These are phyloP conservation scores for Alternaria triticimaculans DNA, from an alignment of 2,329 filamentous ascomycete species.

Conservation along the genomic window DNA sequence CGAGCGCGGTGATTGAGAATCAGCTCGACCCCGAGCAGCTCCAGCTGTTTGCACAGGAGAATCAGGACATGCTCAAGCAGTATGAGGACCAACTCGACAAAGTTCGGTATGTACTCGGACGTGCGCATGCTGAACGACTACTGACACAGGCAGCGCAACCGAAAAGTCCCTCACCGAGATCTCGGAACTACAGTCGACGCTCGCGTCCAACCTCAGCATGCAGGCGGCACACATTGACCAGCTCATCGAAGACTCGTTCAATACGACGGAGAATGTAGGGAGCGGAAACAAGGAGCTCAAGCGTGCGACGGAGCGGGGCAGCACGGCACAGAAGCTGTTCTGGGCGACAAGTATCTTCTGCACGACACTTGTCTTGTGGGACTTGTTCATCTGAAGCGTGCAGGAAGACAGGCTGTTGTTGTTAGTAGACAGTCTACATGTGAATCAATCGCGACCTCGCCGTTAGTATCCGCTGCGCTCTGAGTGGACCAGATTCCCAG, in stretches of 20 bases:
- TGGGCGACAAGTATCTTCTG: conserved; percentile 56
- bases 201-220: conserved; percentile 82
- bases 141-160: conserved; percentile 67
- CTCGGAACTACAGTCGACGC: conserved; percentile 85
- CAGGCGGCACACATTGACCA: conserved; percentile 91
- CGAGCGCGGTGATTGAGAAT: conserved; percentile 53
- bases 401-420: neutral
- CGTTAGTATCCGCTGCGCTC: conserved; percentile 11
- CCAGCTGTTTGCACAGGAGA: conserved; percentile 92
- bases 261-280: conserved; percentile 84
- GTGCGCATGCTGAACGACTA: neutral
- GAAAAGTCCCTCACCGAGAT: conserved; percentile 93
- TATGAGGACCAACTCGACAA: conserved; percentile 95
- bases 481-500: conserved; percentile 24
- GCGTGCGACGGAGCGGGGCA: conserved; percentile 68
- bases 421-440: conserved; percentile 14
- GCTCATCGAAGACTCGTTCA: conserved; percentile 80
- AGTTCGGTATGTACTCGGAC: conserved; percentile 72
- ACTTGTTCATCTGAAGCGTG: conserved; percentile 53
- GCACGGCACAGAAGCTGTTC: conserved; percentile 58
- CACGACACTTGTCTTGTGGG: conserved; percentile 56
- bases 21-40: conserved; percentile 82
- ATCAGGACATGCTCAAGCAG: conserved; percentile 89
- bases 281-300: conserved; percentile 91
- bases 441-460: conserved; percentile 10